phyloP scores from a whole-genome alignment of 345 rosid species.

The Punica granatum region DNA sequence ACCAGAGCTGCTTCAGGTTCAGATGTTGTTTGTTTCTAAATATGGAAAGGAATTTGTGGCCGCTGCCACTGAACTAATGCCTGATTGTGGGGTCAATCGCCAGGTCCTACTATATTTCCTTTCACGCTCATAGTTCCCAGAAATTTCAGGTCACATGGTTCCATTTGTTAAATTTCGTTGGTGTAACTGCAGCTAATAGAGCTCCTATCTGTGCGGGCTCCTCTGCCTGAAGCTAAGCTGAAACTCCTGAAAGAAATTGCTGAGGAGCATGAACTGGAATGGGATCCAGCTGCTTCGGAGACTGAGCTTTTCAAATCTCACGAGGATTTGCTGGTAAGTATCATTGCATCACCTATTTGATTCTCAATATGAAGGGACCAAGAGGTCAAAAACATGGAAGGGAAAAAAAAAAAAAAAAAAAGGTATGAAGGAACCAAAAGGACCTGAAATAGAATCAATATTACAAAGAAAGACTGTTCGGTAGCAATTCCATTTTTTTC shows the following conservation, averaged over 20 bases:
- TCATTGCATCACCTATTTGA: background rate
- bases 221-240: conserved; percentile 64
- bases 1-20: conserved; percentile 86
- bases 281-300: conserved; percentile 92
- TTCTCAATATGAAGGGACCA: conserved; percentile 5
- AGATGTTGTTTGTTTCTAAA: conserved; percentile 67
- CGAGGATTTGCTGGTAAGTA: conserved; percentile 83
- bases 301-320: conserved; percentile 70
- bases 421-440: too few species aligned
- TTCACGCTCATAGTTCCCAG: conserved; percentile 6
- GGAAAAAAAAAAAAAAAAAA: too few species aligned
- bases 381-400: too few species aligned
- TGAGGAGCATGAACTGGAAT: conserved; percentile 83
- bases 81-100: conserved; percentile 94
- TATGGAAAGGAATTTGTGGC: conserved; percentile 87
- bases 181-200: conserved; percentile 61
- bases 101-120: conserved; percentile 39
- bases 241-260: conserved; percentile 94
- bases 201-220: conserved; percentile 81
- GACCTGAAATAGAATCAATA: background rate
- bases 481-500: background rate
- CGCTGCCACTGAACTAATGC: conserved; percentile 91
- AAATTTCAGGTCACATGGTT: background rate
- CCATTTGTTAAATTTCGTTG: background rate
- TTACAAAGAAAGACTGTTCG: background rate